phyloP scores from a whole-genome alignment of 1,284 basidiomycete genomes.

The Polyporus tsugae region DNA sequence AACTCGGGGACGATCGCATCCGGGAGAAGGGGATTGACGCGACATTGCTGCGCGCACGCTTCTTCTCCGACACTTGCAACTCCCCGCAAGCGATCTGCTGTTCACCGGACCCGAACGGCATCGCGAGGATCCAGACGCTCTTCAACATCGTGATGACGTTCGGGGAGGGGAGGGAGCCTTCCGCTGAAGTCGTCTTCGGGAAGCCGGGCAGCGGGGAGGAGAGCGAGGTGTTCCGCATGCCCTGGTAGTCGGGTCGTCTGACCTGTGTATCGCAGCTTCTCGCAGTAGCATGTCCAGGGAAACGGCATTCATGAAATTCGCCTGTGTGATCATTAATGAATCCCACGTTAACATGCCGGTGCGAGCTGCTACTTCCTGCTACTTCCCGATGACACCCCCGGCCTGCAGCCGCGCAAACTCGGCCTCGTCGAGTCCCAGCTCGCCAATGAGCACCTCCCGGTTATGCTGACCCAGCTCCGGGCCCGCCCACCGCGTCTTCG shows the following conservation, averaged over 20 bases:
- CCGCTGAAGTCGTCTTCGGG: conserved; percentile 44
- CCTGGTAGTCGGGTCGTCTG: conserved; percentile 34
- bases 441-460: conserved; percentile 58
- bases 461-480: conserved; percentile 73
- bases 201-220: conserved; percentile 40
- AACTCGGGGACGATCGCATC: conserved; percentile 24
- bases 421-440: conserved; percentile 55
- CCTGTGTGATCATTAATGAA: conserved; percentile 1
- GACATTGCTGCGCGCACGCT: conserved; percentile 35
- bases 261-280: not conserved
- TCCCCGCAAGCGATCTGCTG: conserved; percentile 46
- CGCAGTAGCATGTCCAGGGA: not conserved
- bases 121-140: conserved; percentile 40
- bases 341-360: not conserved
- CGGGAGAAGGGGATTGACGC: conserved; percentile 34
- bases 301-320: not conserved
- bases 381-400: conserved; percentile 55
- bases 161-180: conserved; percentile 36
- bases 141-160: conserved; percentile 49
- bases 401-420: conserved; percentile 54
- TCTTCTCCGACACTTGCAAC: conserved; percentile 44
- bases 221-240: conserved; percentile 37
- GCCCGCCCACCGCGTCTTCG: conserved; percentile 70
- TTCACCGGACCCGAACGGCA: conserved; percentile 33
- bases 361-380: conserved; percentile 32